These are phyloP conservation scores for Gaertneriomyces sp. DNA, from an alignment of 192 early-diverging fungal genomes.

Conservation along the genomic window DNA sequence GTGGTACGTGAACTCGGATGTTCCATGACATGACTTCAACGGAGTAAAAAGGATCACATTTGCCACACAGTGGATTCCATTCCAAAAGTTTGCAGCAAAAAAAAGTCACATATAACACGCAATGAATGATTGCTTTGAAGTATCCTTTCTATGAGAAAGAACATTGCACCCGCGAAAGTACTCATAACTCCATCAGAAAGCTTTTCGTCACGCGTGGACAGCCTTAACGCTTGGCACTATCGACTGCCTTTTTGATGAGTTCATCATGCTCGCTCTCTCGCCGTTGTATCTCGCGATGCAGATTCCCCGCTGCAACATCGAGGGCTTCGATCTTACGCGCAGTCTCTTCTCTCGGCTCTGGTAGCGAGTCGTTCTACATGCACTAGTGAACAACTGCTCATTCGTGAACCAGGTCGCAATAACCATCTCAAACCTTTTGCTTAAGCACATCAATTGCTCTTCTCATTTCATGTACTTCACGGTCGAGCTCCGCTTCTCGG, in stretches of 20 bases:
- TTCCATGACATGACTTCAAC: too few species aligned
- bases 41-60: too few species aligned
- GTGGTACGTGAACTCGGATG: too few species aligned
- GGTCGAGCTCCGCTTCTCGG: slow-evolving; percentile 14
- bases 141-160: too few species aligned
- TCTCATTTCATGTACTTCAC: slow-evolving; percentile 10
- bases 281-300: slow-evolving; percentile 7
- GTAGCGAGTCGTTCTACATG: slow-evolving; percentile 10
- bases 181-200: too few species aligned
- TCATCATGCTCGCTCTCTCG: slow-evolving; percentile 17
- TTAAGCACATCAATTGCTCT: slow-evolving; percentile 18
- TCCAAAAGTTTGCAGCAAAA: too few species aligned
- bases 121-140: too few species aligned
- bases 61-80: too few species aligned
- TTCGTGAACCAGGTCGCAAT: background rate
- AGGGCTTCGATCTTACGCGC: slow-evolving; percentile 12
- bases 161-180: too few species aligned
- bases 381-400: background rate
- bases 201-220: too few species aligned
- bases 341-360: slow-evolving; percentile 1
- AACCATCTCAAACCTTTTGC: slow-evolving; percentile 6
- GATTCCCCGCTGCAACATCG: background rate
- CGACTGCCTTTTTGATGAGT: background rate
- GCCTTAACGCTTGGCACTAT: background rate
- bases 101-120: too few species aligned